These are phyloP conservation scores for Cercospora beticola DNA, from an alignment of 2,329 filamentous ascomycete genomes.

Conservation along the genomic window DNA sequence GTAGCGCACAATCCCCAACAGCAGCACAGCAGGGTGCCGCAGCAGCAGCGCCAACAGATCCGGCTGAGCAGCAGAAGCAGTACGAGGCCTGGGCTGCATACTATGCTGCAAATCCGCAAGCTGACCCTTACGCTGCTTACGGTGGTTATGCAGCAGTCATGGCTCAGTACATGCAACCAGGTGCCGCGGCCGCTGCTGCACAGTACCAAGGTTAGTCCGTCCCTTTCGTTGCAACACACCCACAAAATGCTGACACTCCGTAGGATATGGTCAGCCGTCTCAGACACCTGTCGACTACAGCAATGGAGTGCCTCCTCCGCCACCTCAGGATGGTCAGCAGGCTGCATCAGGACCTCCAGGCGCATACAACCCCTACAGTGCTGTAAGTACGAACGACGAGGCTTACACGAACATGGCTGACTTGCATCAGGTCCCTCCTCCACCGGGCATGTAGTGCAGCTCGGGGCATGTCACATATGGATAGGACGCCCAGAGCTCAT, in stretches of 20 bases:
- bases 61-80: constrained; percentile 27
- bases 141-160: constrained; percentile 61
- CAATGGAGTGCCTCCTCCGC: constrained; percentile 4
- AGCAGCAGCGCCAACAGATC: constrained; percentile 28
- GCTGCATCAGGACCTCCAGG: constrained; percentile 5
- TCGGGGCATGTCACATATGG: background rate
- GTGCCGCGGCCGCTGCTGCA: background rate
- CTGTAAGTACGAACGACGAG: background rate
- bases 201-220: constrained; percentile 4
- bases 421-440: constrained; percentile 4
- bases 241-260: background rate
- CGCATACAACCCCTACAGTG: constrained; percentile 7
- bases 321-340: constrained; percentile 2
- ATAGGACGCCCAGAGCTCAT: background rate
- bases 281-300: constrained; percentile 10
- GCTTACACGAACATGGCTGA: background rate
- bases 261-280: constrained; percentile 4
- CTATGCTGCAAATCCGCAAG: constrained; percentile 78
- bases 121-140: constrained; percentile 86
- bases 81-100: constrained; percentile 70
- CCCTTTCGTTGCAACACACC: background rate
- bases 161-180: constrained; percentile 26
- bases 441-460: constrained; percentile 7
- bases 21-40: constrained; percentile 38
- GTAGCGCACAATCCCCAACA: constrained; percentile 36